A percentile compares a stretch with the other conserved stretches of the same genome.
phyloP scores from a whole-genome alignment of 495 filamentous ascomycete species.

The Tuber borchii region DNA sequence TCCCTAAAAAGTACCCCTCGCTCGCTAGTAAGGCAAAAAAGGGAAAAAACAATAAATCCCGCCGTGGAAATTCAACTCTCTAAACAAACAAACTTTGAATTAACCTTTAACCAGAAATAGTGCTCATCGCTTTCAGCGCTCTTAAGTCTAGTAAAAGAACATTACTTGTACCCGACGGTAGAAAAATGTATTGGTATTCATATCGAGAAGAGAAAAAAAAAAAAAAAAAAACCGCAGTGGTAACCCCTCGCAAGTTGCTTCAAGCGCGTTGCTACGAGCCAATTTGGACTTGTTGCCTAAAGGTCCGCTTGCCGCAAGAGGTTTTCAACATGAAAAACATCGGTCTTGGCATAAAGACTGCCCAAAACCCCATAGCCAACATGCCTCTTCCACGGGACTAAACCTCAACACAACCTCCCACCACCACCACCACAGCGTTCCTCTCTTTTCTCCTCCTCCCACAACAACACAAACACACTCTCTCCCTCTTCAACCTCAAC shows the following conservation, averaged over 20 bases:
- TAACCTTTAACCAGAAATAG: neutral
- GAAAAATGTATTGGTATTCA: neutral
- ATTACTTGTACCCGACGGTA: neutral
- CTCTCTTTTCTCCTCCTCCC: conserved; percentile 26
- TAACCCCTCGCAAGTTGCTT: neutral
- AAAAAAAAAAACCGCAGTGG: neutral
- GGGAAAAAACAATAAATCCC: neutral
- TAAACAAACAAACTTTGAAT: neutral
- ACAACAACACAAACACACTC: conserved; percentile 36
- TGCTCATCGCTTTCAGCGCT: neutral
- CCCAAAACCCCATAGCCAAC: no score
- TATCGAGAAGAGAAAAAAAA: neutral
- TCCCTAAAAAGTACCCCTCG: conserved; percentile 1
- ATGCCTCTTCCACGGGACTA: conserved; percentile 27
- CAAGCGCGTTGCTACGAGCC: neutral
- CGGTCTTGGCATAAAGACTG: conserved; percentile 29
- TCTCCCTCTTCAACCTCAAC: conserved; percentile 31
- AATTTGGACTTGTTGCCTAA: neutral
- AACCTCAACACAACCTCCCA: conserved; percentile 28
- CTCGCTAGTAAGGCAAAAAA: neutral
- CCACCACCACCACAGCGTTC: conserved; percentile 21
- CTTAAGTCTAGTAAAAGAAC: neutral
- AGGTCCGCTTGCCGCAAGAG: neutral
- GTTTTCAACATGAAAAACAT: conserved; percentile 32
- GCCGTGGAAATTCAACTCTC: neutral